Conservation (phyloP, 2,329 filamentous ascomycete genomes). For the Ascochyta viciae-villosae region DNA sequence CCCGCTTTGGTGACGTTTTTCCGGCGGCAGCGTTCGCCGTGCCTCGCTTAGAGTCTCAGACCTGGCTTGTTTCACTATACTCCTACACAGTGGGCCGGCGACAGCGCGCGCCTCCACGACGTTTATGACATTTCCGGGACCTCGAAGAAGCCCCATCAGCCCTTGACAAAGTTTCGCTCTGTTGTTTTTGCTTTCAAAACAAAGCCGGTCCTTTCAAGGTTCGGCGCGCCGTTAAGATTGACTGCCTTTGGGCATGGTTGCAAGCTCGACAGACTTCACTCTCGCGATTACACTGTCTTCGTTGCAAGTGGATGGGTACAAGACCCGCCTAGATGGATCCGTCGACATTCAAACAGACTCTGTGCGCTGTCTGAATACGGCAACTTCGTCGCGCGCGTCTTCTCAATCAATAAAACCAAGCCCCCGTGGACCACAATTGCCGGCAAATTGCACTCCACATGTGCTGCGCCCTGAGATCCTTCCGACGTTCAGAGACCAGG, state of each 20-base stretch:
- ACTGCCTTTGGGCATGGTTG: not conserved
- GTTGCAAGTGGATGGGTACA: no score
- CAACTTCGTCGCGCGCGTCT: not conserved
- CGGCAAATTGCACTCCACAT: slow-evolving; percentile 8
- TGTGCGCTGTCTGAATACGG: not conserved
- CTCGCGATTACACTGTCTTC: not conserved
- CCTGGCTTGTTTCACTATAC: slow-evolving; percentile 11
- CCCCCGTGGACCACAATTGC: slow-evolving; percentile 1
- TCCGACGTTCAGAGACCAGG: not conserved
- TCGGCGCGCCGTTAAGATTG: not conserved
- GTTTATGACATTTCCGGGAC: not conserved
- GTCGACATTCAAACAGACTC: not conserved
- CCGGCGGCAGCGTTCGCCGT: not conserved
- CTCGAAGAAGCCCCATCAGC: not conserved
- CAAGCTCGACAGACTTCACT: not conserved
- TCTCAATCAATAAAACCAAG: not conserved
- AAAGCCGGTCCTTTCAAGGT: no score
- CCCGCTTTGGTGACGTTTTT: slow-evolving; percentile 11
- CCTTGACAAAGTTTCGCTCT: not conserved
- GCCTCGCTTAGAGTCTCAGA: slow-evolving; percentile 8
- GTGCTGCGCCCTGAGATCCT: not conserved
- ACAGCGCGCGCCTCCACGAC: slow-evolving; percentile 5
- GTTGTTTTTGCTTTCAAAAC: no score
- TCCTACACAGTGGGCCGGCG: slow-evolving; percentile 6
- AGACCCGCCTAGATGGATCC: not conserved